A percentile compares a stretch with the other conserved stretches of the same genome.
phyloP scores from a whole-genome alignment of 2,329 filamentous ascomycete species.

The Xylaria sp. region DNA sequence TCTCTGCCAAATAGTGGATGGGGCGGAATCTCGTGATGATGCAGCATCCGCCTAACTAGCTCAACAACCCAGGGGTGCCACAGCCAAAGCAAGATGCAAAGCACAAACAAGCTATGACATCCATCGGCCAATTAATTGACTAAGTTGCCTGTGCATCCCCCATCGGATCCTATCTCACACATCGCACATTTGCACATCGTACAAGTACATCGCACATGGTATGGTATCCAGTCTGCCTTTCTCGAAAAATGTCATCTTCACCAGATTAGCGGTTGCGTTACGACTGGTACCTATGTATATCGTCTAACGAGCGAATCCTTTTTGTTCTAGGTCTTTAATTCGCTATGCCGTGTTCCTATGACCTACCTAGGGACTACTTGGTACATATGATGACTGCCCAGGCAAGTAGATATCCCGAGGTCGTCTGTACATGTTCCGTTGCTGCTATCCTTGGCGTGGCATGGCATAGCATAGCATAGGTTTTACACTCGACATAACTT shows the following conservation, averaged over 20 bases:
- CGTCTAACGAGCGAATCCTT: conserved; percentile 24
- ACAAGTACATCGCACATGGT: not conserved
- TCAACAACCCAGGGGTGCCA: conserved; percentile 22
- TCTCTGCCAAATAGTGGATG: conserved; percentile 29
- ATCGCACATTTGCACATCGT: no score
- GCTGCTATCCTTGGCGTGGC: not conserved
- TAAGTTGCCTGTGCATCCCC: conserved; percentile 18
- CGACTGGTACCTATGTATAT: not conserved
- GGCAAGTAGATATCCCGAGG: no score
- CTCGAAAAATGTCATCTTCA: conserved; percentile 23
- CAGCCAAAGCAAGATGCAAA: conserved; percentile 16
- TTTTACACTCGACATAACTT: not conserved
- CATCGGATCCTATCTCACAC: not conserved
- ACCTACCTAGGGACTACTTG: not conserved
- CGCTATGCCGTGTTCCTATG: conserved; percentile 18
- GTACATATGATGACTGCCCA: not conserved
- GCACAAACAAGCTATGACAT: conserved; percentile 20
- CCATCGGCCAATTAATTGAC: conserved; percentile 32
- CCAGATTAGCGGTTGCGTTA: conserved; percentile 27
- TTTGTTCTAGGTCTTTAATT: not conserved
- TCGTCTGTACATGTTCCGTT: not conserved
- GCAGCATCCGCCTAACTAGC: conserved; percentile 22
- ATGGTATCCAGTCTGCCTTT: not conserved
- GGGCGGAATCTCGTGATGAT: conserved; percentile 32
- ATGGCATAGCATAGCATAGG: conserved; percentile 2